Evolutionary conservation across 345 rosid genomes (phyloP).

Genomic region (Carallia pectinifolia): DNA sequence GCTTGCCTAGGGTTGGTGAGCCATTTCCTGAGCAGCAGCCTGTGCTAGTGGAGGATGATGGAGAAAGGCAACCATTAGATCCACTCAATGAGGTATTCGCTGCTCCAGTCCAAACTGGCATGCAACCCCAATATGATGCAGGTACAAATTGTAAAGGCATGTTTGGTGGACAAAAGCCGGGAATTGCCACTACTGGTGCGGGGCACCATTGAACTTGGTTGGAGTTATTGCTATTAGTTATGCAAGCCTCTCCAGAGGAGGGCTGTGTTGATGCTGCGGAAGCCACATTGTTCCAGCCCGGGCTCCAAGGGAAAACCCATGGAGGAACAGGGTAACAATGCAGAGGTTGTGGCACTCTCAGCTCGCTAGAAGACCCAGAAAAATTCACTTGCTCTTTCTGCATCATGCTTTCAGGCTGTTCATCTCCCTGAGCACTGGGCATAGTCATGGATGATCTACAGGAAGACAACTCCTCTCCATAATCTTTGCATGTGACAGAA

Average conservation of each 20-base stretch:
- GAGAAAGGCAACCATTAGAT: conserved; percentile 43
- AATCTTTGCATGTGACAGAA: conserved; percentile 30
- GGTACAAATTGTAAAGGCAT: conserved; percentile 64
- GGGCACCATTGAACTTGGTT: conserved; percentile 51
- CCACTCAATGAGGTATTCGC: conserved; percentile 15
- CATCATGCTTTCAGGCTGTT: conserved; percentile 20
- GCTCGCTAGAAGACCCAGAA: conserved; percentile 27
- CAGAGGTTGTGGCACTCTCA: conserved; percentile 38
- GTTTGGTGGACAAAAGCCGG: conserved; percentile 59
- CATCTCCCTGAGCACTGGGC: conserved; percentile 28
- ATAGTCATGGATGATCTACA: conserved; percentile 38
- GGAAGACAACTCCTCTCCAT: conserved; percentile 35
- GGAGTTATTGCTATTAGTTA: conserved; percentile 14
- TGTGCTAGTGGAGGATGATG: conserved; percentile 44
- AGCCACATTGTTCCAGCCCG: conserved; percentile 31
- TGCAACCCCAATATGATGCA: conserved; percentile 56
- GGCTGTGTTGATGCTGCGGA: conserved; percentile 25
- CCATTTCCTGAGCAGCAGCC: conserved; percentile 41
- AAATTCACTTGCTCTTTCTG: conserved; percentile 30
- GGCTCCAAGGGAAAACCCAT: conserved; percentile 50
- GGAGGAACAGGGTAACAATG: conserved; percentile 47
- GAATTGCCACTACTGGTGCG: conserved; percentile 37
- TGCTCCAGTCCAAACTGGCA: conserved; percentile 48
- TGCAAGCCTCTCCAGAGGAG: conserved; percentile 31
- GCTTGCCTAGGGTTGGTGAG: conserved; percentile 65